Base-by-base conservation (phyloP, 331 rosid species). In the Ulmus americana region DNA sequence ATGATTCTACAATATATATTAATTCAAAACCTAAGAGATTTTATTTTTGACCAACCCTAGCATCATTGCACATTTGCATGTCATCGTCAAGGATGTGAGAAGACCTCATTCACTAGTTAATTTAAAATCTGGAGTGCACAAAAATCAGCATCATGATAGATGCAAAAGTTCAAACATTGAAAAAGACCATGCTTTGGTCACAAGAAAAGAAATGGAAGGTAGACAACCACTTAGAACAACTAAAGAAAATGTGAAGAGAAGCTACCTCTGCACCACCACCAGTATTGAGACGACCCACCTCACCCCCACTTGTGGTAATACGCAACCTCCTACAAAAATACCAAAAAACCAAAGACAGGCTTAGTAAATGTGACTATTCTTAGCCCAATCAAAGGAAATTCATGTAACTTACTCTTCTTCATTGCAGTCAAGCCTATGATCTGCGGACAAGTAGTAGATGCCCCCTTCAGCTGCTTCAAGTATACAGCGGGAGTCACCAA, bases 221-320 rank as follows among this genome's bases (percentile, higher is more conserved):
- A 41, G 51, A 9, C 16, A 8, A 59, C 48, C n/a, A 43, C 3
- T 35, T 22, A 2, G 42, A 68, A 52, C 18, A 14, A 5, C 11
- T 7, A 39, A 58, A 38, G 7, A 15, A 58, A 10, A 39, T 7
- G 39, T 1, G 9, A 39, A 56, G 38, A 46, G 45, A 75, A 72
- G 28, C 59, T 77, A 94, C 99, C 99, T 94, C 92, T 64, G 97
- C 87, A 55, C 99, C 97, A 61, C 99, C 99, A 50, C 99, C 99
- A 50, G 99, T 84, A 76, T 94, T 90, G 64, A 94, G 84, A 64
- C 99, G 90, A 67, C 97, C 97, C 69, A 94, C 99, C 81, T 90
- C 99, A 39, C 99, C 97, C 40, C 99, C 99, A 75, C 99, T 87
- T 59, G 83, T 71, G 45, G 90, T 79, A 77, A 94, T 90, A 55